Evolutionary conservation across 441 rosid species (phyloP).

Genomic region (Gossypium aridum): DNA sequence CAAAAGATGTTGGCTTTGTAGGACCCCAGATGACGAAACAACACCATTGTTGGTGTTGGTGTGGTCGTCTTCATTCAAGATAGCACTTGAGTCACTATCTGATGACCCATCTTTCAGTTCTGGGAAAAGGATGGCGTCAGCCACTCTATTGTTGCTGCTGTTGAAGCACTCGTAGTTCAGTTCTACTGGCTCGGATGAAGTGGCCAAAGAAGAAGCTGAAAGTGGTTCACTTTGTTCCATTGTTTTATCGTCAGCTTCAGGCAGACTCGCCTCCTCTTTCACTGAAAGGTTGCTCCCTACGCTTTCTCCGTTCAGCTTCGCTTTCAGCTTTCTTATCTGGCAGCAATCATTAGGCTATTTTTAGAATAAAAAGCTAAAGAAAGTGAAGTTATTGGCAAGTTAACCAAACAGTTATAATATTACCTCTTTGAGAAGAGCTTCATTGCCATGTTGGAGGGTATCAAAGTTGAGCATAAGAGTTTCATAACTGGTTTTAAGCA

Average conservation of each 20-base stretch:
- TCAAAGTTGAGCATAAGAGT: constrained; percentile 53
- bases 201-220: constrained; percentile 18
- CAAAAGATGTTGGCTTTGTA: constrained; percentile 25
- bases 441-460: constrained; percentile 63
- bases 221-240: constrained; percentile 22
- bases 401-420: not conserved
- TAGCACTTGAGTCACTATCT: constrained; percentile 76
- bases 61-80: constrained; percentile 52
- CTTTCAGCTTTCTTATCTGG: constrained; percentile 68
- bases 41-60: constrained; percentile 30
- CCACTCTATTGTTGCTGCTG: constrained; percentile 14
- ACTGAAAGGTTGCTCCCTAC: constrained; percentile 45
- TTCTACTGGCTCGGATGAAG: constrained; percentile 30
- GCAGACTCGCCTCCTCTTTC: constrained; percentile 37
- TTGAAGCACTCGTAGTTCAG: constrained; percentile 35
- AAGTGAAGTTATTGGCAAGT: not conserved
- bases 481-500: constrained; percentile 62
- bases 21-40: constrained; percentile 37
- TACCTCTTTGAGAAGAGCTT: constrained; percentile 75
- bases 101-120: constrained; percentile 72
- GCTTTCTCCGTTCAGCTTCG: constrained; percentile 55
- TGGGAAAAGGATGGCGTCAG: constrained; percentile 29
- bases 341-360: not conserved
- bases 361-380: not conserved
- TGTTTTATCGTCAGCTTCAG: constrained; percentile 29